Conservation (phyloP, 139 green algal genomes). For the Ettlia oleoabundans region DNA sequence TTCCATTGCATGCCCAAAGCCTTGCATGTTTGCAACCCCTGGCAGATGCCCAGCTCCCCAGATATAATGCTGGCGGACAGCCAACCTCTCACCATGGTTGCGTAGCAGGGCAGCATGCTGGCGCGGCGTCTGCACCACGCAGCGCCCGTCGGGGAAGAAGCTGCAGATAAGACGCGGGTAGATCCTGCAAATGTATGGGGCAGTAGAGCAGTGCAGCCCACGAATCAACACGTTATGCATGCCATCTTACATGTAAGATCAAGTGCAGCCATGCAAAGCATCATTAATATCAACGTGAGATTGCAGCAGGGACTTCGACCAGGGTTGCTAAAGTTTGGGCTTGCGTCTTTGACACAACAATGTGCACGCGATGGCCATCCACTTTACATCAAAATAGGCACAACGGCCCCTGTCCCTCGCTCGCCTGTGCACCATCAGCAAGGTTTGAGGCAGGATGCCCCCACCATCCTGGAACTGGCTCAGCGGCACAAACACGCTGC, state of each 20-base stretch:
- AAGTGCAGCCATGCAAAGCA: no score
- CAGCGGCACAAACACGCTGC: slow-evolving; percentile 39
- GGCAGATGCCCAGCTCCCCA: no score
- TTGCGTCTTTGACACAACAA: no score
- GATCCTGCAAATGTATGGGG: no score
- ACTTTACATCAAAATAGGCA: no score
- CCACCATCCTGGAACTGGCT: slow-evolving; percentile 11
- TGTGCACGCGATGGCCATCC: no score
- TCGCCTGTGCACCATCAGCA: slow-evolving; percentile 49
- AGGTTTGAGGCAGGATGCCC: slow-evolving; percentile 47
- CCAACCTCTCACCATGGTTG: not conserved
- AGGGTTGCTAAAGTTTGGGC: no score
- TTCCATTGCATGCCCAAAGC: no score
- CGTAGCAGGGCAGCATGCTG: not conserved
- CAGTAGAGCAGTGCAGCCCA: no score
- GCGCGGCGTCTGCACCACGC: slow-evolving; percentile 4
- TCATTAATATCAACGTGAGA: no score
- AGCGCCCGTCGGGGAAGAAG: not conserved
- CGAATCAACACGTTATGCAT: not conserved
- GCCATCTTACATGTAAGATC: not conserved
- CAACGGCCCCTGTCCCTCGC: no score
- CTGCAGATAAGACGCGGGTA: slow-evolving; percentile 3
- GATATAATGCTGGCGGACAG: no score
- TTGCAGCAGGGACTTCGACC: not conserved
- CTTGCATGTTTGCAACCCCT: not conserved